phyloP scores from a whole-genome alignment of 2,329 filamentous ascomycete genomes.

The Fusarium mexicanum region DNA sequence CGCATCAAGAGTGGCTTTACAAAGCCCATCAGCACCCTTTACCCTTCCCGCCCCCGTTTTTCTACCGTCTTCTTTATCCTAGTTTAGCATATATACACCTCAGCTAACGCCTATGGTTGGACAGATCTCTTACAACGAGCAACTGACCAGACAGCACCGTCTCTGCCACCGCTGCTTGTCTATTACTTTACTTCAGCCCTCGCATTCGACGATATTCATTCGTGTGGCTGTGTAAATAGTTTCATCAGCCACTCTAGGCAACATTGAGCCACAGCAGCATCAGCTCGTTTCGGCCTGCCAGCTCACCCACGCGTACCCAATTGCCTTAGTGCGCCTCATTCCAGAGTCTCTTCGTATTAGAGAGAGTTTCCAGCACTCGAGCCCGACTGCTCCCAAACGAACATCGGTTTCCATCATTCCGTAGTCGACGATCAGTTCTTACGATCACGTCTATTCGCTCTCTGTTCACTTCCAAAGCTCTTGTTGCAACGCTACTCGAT shows the following conservation, averaged over 20 bases:
- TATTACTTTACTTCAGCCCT: constrained; percentile 7
- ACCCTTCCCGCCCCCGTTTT: constrained; percentile 39
- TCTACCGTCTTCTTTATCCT: constrained; percentile 35
- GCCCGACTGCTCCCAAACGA: constrained; percentile 57
- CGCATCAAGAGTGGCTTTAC: constrained; percentile 50
- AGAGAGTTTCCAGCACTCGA: constrained; percentile 50
- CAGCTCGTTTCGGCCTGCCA: constrained; percentile 67
- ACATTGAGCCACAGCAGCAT: constrained; percentile 57
- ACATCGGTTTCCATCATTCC: constrained; percentile 48
- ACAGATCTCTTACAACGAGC: constrained; percentile 44
- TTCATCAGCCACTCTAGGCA: constrained; percentile 46
- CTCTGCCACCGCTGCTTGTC: constrained; percentile 32
- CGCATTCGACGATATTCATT: constrained; percentile 35
- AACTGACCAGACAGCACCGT: constrained; percentile 39
- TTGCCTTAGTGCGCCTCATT: constrained; percentile 62
- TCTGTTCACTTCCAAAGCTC: constrained; percentile 20
- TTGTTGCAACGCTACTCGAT: constrained; percentile 3
- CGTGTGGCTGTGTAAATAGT: constrained; percentile 56
- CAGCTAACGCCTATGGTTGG: constrained; percentile 51
- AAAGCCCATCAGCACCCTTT: constrained; percentile 41
- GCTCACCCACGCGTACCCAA: constrained; percentile 69
- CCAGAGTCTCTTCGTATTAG: constrained; percentile 50
- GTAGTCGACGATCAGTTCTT: constrained; percentile 40
- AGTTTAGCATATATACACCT: constrained; percentile 45
- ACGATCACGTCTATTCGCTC: constrained; percentile 40